These are phyloP conservation scores for Tritrichomonas foetus DNA, from an alignment of 208 protist genomes.

Conservation along the genomic window DNA sequence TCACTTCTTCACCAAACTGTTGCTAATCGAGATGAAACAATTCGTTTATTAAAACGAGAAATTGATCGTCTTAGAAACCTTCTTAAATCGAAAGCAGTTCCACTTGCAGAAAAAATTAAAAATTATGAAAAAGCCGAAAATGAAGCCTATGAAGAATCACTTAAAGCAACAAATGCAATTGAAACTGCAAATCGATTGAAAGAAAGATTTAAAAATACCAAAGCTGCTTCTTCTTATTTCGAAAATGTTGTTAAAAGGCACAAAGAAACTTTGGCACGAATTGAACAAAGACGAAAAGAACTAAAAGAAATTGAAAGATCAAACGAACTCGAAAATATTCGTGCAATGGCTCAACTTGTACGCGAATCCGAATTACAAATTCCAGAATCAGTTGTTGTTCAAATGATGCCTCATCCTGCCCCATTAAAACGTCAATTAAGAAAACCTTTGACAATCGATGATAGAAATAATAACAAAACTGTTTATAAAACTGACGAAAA, in stretches of 20 bases:
- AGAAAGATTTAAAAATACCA: not conserved
- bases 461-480: too few species aligned
- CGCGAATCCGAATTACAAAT: not conserved
- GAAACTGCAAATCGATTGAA: not conserved
- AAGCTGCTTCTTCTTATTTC: not conserved
- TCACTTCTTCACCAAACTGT: not conserved
- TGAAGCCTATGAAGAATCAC: not conserved
- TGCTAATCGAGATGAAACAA: not conserved
- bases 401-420: not conserved
- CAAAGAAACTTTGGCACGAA: not conserved
- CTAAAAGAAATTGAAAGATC: not conserved
- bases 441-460: too few species aligned
- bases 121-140: not conserved
- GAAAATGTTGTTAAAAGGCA: not conserved
- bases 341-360: not conserved
- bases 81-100: not conserved
- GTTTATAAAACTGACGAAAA: too few species aligned
- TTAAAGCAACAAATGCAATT: not conserved
- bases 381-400: not conserved
- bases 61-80: not conserved
- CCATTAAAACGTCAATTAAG: too few species aligned
- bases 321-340: not conserved
- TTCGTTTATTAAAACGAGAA: not conserved
- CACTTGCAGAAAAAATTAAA: too few species aligned
- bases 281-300: not conserved